Evolutionary conservation across 768 basidiomycete genomes (phyloP).

Genomic region (Dacryopinax primogenitus): DNA sequence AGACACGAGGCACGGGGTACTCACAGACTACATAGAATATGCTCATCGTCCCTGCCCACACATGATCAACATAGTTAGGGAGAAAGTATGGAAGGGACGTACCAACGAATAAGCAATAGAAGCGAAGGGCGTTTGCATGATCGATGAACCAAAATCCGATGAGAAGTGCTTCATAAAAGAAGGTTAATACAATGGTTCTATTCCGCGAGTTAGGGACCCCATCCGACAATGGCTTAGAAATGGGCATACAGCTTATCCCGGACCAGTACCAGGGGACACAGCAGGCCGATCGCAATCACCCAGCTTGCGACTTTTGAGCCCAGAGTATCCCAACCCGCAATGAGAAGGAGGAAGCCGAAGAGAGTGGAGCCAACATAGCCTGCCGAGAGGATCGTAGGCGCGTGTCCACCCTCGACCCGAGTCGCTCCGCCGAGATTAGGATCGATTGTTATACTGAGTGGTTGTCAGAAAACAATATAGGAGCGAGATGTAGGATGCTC

Average conservation of each 20-base stretch:
- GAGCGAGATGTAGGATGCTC: not conserved
- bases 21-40: conserved; percentile 77
- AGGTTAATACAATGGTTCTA: conserved; percentile 75
- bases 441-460: conserved; percentile 53
- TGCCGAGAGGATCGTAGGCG: conserved; percentile 56
- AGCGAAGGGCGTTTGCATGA: conserved; percentile 76
- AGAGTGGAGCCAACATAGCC: conserved; percentile 71
- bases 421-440: conserved; percentile 55
- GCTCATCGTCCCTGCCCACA: conserved; percentile 46
- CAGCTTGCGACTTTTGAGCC: conserved; percentile 88
- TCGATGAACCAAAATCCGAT: conserved; percentile 93
- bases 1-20: conserved; percentile 20
- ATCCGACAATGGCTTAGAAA: conserved; percentile 10
- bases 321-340: conserved; percentile 77
- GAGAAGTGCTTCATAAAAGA: conserved; percentile 71
- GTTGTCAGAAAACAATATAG: not conserved
- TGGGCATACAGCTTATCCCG: conserved; percentile 73
- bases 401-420: conserved; percentile 57
- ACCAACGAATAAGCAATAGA: conserved; percentile 72
- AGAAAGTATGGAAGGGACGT: conserved; percentile 7
- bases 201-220: not conserved
- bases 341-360: conserved; percentile 67
- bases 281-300: conserved; percentile 70
- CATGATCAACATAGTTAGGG: conserved; percentile 19
- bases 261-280: conserved; percentile 76